A percentile compares a stretch with the other conserved stretches of the same genome.
Conservation (phyloP, 768 basidiomycete species). For the Tephrocybe rancida region DNA sequence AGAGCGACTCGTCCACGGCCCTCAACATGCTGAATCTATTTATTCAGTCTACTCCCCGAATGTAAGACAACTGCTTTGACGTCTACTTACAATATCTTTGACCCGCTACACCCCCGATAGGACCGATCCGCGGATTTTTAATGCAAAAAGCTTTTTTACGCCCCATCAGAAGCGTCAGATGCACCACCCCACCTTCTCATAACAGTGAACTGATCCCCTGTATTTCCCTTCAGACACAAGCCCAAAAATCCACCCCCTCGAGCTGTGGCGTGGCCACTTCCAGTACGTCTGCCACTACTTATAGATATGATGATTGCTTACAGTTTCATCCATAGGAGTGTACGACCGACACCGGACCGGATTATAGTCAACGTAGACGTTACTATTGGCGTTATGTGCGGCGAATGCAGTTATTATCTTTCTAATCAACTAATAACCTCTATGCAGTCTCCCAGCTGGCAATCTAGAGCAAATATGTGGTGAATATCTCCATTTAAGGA, state of each 20-base stretch:
- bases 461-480: constrained; percentile 24
- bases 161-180: constrained; percentile 17
- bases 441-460: constrained; percentile 24
- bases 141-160: constrained; percentile 28
- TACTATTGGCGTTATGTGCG: constrained; percentile 42
- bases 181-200: neutral
- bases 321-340: constrained; percentile 34
- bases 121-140: constrained; percentile 22
- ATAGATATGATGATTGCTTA: neutral
- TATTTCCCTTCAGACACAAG: constrained; percentile 11
- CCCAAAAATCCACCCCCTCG: constrained; percentile 28
- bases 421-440: neutral
- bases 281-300: constrained; percentile 31
- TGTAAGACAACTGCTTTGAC: constrained; percentile 19
- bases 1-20: constrained; percentile 21
- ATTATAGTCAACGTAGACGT: constrained; percentile 46
- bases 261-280: constrained; percentile 43
- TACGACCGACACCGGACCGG: constrained; percentile 36
- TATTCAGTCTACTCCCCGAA: constrained; percentile 31
- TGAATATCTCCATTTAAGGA: constrained; percentile 16
- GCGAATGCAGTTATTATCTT: neutral
- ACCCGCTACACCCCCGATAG: constrained; percentile 5
- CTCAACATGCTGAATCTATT: constrained; percentile 37
- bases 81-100: neutral
- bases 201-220: constrained; percentile 1